A percentile compares a stretch with the other conserved stretches of the same genome.
phyloP scores from a whole-genome alignment of 192 early-diverging fungal species.

The Linnemannia schmuckeri region DNA sequence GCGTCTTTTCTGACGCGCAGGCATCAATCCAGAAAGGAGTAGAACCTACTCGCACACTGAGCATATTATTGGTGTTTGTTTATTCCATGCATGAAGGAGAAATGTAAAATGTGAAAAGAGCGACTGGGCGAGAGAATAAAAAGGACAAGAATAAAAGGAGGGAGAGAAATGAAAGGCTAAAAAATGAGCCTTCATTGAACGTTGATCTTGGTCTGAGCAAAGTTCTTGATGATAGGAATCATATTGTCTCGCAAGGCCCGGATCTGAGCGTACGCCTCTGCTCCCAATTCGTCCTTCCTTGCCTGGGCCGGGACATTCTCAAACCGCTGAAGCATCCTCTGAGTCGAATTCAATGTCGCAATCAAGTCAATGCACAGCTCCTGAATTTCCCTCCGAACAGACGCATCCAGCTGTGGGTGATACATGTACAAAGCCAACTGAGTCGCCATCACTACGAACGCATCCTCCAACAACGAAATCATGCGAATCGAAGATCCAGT shows the following conservation, averaged over 20 bases:
- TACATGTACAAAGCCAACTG: conserved; percentile 53
- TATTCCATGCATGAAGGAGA: not conserved
- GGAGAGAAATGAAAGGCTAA: not conserved
- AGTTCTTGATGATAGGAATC: conserved; percentile 54
- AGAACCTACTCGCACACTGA: not conserved
- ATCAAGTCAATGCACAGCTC: conserved; percentile 41
- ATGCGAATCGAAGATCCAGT: conserved; percentile 48
- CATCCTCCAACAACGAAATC: conserved; percentile 51
- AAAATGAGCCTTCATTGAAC: conserved; percentile 15
- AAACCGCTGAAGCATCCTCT: conserved; percentile 48
- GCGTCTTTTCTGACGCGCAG: not conserved
- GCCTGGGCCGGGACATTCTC: conserved; percentile 41
- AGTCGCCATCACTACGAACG: conserved; percentile 49
- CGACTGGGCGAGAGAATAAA: not conserved
- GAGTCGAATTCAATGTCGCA: conserved; percentile 37
- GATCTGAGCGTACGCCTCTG: conserved; percentile 32
- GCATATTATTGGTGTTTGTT: not conserved
- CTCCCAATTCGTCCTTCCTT: conserved; percentile 25
- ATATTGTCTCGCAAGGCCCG: conserved; percentile 32
- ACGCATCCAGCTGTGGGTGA: conserved; percentile 30
- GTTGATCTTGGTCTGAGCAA: conserved; percentile 47
- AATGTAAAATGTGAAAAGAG: not conserved
- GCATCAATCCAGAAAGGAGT: not conserved
- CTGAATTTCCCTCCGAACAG: conserved; percentile 44
- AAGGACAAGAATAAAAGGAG: not conserved